Evolutionary conservation across 1,284 basidiomycete species (phyloP).

Genomic region (Cutaneotrichosporon curvatum): DNA sequence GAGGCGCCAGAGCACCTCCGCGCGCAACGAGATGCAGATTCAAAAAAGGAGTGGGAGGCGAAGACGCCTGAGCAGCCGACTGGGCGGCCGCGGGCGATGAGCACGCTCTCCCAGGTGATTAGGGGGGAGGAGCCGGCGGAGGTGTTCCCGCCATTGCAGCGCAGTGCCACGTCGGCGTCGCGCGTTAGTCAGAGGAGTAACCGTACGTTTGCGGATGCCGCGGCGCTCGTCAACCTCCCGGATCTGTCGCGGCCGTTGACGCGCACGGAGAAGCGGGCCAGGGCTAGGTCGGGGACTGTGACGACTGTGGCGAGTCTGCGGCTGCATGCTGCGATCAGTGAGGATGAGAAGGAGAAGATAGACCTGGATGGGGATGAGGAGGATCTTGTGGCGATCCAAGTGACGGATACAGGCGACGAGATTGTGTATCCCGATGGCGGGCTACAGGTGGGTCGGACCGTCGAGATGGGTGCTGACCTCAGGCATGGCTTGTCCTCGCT

Average conservation of each 20-base stretch:
- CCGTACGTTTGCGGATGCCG: conserved; percentile 14
- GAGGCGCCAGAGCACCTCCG: not conserved
- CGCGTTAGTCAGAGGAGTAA: conserved; percentile 13
- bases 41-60: not conserved
- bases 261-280: conserved; percentile 8
- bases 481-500: conserved; percentile 26
- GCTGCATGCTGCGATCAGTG: not conserved
- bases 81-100: no score
- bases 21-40: no score
- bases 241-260: conserved; percentile 13
- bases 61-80: not conserved
- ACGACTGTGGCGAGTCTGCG: conserved; percentile 8
- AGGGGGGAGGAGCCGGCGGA: no score
- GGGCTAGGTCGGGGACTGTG: conserved; percentile 10
- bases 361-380: conserved; percentile 11
- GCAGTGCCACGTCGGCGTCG: conserved; percentile 9
- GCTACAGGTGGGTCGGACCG: conserved; percentile 3
- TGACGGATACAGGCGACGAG: conserved; percentile 16
- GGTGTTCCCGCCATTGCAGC: no score
- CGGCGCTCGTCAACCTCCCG: conserved; percentile 9
- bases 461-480: not conserved
- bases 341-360: conserved; percentile 2
- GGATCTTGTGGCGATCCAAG: conserved; percentile 18
- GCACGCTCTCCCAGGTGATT: conserved; percentile 7
- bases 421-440: conserved; percentile 26